Evolutionary conservation across 2,329 filamentous ascomycete genomes (phyloP), one percentile per base, ranked within the genome.

Genomic region (Lecanoromycetidae sp.): DNA sequence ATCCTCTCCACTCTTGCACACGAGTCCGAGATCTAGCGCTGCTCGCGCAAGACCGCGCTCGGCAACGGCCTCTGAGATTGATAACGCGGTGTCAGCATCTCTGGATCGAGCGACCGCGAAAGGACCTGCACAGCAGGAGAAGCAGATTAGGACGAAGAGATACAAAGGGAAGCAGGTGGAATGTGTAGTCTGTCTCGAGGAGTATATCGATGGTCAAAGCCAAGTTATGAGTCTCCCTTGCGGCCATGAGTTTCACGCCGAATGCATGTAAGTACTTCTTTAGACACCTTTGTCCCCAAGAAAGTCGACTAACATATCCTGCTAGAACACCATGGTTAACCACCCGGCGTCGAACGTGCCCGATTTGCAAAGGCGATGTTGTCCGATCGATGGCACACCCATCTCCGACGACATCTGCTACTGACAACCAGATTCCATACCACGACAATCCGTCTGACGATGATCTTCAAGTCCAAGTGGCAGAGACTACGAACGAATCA

Each of bases 291-390:
- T 10, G 3, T 13, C n/a, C 10, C 2, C 17, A 10, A 1, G 13
- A 19, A 9, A 13, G 4, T 13, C 15, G n/a, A 35, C 37, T 47
- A 19, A 47, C 35, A 15, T 3, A 10, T 29, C 19, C 27, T n/a
- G n/a, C 22, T 54, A 94, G 87, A 61, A 96, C 91, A 4, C 91
- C 91, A 2, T 98, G 91, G 91, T 71, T 98, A 44, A 95, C 90
- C 0, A 96, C 88, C 13, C 81, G 90, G 40, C 83, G 91, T 54
- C 82, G 91, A 53, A 98, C 91, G n/a, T 98, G 91, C 58, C 91
- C 91, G 0, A 96, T 98, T 51, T 98, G 91, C 70, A 98, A 98
- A 69, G 87, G 88, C 40, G 91, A 98, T 61, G 91, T 98, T 29
- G 90, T 98, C 13, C 64, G 68, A 35, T 71, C 68, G 1, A 60